Evolutionary conservation across 2,329 filamentous ascomycete genomes (phyloP).

Genomic region (Fusarium sp.): DNA sequence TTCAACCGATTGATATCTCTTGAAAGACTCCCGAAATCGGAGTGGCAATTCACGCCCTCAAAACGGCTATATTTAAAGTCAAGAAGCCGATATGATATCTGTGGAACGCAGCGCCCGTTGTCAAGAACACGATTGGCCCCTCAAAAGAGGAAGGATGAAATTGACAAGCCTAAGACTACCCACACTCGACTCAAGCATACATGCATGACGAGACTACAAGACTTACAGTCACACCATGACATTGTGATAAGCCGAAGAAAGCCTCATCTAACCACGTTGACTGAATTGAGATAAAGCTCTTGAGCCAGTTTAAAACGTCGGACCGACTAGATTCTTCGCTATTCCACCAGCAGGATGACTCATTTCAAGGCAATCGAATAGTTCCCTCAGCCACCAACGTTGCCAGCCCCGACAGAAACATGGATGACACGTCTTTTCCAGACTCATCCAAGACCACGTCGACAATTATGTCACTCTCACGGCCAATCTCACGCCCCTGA

Average conservation of each 20-base stretch:
- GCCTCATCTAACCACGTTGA: not conserved
- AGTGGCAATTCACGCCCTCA: not conserved
- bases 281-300: not conserved
- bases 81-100: not conserved
- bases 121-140: not conserved
- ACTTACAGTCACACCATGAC: not conserved
- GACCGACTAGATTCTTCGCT: not conserved
- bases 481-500: conserved; percentile 22
- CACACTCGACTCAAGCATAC: not conserved
- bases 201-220: not conserved
- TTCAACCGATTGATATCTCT: not conserved
- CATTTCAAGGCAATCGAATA: not conserved
- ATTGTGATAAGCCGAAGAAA: not conserved
- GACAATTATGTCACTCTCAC: conserved; percentile 15
- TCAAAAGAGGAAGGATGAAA: not conserved
- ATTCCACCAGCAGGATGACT: not conserved
- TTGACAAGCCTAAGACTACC: not conserved
- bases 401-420: not conserved
- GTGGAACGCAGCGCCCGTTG: not conserved
- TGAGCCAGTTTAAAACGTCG: not conserved
- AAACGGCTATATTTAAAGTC: not conserved
- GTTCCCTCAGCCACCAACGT: not conserved
- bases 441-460: conserved; percentile 5
- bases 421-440: not conserved
- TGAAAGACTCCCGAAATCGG: not conserved